Conservation (phyloP, 345 rosid genomes). For the Populus deltoides region DNA sequence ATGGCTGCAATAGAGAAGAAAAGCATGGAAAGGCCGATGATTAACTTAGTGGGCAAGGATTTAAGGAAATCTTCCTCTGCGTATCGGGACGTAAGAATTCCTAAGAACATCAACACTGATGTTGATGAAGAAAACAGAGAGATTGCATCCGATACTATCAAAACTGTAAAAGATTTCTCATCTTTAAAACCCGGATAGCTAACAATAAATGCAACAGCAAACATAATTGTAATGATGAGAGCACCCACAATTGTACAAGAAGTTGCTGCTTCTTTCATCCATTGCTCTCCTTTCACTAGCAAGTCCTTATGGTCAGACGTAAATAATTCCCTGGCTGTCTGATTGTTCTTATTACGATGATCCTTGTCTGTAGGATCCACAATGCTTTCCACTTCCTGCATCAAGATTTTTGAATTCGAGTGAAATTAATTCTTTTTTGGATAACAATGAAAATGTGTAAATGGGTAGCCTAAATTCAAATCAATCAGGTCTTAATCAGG, state of each 20-base stretch:
- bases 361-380: neutral
- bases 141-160: neutral
- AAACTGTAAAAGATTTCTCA: neutral
- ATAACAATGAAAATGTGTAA: no score
- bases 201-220: neutral
- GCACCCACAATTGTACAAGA: neutral
- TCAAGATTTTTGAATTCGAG: neutral
- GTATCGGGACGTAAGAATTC: neutral
- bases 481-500: no score
- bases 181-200: neutral
- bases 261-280: neutral
- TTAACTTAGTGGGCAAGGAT: no score
- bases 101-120: neutral
- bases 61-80: neutral
- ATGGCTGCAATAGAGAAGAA: neutral
- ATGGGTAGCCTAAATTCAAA: no score
- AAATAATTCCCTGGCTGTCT: neutral
- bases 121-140: neutral
- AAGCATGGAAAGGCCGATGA: neutral
- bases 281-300: neutral
- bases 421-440: no score
- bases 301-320: neutral
- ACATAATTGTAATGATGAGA: neutral
- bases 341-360: fast-evolving
- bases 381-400: neutral